Percentiles rank a stretch among this genome's conserved stretches.
Conservation (phyloP, 2,329 filamentous ascomycete species). For the Lasiodiplodia gonubiensis region DNA sequence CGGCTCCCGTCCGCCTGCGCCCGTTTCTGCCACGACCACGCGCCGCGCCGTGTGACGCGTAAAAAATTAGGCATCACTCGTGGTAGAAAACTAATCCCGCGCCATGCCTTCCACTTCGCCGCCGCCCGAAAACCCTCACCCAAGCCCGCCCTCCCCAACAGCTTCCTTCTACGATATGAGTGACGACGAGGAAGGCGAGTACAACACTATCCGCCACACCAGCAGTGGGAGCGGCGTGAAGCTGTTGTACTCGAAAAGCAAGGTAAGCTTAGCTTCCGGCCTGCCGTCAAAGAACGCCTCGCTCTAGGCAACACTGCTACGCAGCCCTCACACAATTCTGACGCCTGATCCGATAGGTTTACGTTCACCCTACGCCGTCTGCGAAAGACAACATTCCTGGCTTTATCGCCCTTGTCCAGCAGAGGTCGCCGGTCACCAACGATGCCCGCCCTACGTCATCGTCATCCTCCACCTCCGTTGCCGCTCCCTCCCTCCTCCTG, state of each 20-base stretch:
- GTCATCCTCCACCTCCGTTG: conserved; percentile 45
- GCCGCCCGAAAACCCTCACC: conserved; percentile 26
- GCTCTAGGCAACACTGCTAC: conserved; percentile 11
- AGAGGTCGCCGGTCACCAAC: conserved; percentile 61
- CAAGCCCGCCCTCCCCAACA: conserved; percentile 69
- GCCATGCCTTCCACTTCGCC: conserved; percentile 16
- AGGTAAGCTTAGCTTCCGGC: conserved; percentile 59
- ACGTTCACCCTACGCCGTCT: conserved; percentile 91
- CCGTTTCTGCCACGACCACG: conserved; percentile 21
- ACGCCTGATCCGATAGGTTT: conserved; percentile 66
- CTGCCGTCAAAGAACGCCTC: conserved; percentile 33
- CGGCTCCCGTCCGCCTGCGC: conserved; percentile 7
- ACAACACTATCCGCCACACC: conserved; percentile 88
- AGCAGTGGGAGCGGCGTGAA: conserved; percentile 84
- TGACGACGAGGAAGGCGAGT: conserved; percentile 94
- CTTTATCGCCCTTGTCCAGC: conserved; percentile 90
- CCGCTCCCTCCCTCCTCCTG: conserved; percentile 76
- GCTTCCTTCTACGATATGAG: conserved; percentile 94
- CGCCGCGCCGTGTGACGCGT: conserved; percentile 22
- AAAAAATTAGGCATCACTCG: conserved; percentile 8
- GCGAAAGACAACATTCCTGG: conserved; percentile 95
- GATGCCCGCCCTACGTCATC: conserved; percentile 49
- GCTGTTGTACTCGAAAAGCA: conserved; percentile 94
- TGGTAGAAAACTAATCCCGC: background rate
- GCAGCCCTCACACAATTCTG: conserved; percentile 28